Conservation (phyloP, 495 filamentous ascomycete genomes). For the Parathielavia hyrcaniae region DNA sequence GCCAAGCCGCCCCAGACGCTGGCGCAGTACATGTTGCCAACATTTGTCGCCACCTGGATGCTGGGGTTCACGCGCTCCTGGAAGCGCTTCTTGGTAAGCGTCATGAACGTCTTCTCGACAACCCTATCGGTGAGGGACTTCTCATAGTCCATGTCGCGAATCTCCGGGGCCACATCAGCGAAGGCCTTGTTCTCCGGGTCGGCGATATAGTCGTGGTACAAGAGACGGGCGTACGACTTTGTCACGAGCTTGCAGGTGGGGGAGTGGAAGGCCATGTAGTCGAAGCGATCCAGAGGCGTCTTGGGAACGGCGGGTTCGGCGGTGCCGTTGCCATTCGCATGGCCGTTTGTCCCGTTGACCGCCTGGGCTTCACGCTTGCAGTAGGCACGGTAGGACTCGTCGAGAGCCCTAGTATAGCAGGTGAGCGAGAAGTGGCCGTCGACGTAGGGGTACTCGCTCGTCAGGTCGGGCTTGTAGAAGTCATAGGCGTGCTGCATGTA, state of each 20-base stretch:
- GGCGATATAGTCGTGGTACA: conserved; percentile 92
- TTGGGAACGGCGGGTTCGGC: conserved; percentile 48
- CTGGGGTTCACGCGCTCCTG: conserved; percentile 76
- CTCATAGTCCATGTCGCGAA: conserved; percentile 77
- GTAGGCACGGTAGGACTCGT: conserved; percentile 94
- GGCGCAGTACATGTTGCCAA: conserved; percentile 98
- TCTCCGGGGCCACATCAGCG: conserved; percentile 76
- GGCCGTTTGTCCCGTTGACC: conserved; percentile 49
- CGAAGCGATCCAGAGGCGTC: conserved; percentile 82
- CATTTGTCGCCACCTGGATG: conserved; percentile 84
- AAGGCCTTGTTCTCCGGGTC: conserved; percentile 74
- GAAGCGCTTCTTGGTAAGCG: conserved; percentile 90
- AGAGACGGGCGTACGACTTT: conserved; percentile 89
- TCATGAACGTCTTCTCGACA: conserved; percentile 95
- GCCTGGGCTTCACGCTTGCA: conserved; percentile 69
- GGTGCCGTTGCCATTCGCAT: conserved; percentile 37
- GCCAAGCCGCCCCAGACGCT: conserved; percentile 85
- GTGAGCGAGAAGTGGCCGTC: conserved; percentile 91
- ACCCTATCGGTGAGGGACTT: conserved; percentile 84
- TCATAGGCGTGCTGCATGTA: conserved; percentile 97
- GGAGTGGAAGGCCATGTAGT: conserved; percentile 92
- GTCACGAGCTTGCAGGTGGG: conserved; percentile 96
- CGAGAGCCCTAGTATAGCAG: conserved; percentile 95
- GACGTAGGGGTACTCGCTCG: conserved; percentile 95
- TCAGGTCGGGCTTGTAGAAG: conserved; percentile 98